Percentiles rank a stretch among this genome's conserved stretches.
phyloP scores from a whole-genome alignment of 2,329 filamentous ascomycete genomes.

The Paramyrothecium sp. region DNA sequence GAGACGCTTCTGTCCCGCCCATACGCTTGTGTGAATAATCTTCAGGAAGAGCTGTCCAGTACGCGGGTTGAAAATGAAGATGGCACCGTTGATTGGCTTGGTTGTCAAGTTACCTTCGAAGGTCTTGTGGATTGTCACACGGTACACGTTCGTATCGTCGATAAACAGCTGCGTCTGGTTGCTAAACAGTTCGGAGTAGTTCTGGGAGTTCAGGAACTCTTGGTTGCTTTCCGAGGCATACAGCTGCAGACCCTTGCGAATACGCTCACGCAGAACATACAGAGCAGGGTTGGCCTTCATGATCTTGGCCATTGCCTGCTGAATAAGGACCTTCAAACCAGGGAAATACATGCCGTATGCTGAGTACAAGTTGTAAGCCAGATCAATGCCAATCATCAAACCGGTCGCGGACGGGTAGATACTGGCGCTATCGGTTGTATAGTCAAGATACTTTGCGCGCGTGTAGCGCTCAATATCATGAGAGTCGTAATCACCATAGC shows the following conservation, averaged over 20 bases:
- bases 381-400: constrained; percentile 95
- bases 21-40: constrained; percentile 99
- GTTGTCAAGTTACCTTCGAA: constrained; percentile 99
- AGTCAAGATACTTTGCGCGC: constrained; percentile 96
- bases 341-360: constrained; percentile 99
- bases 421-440: constrained; percentile 97
- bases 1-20: constrained; percentile 98
- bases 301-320: constrained; percentile 99
- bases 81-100: constrained; percentile 98
- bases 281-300: constrained; percentile 99
- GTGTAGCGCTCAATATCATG: constrained; percentile 99
- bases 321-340: constrained; percentile 88
- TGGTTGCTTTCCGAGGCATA: constrained; percentile 99
- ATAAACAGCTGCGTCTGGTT: constrained; percentile 99
- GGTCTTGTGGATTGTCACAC: constrained; percentile 99
- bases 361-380: constrained; percentile 97
- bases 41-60: constrained; percentile 98
- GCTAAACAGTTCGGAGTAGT: constrained; percentile 98
- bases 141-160: constrained; percentile 98
- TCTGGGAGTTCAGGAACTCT: constrained; percentile 98
- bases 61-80: constrained; percentile 99
- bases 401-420: constrained; percentile 97
- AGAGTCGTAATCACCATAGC: constrained; percentile 97
- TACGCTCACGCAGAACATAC: constrained; percentile 95
- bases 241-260: constrained; percentile 94